Base-by-base conservation (phyloP, 495 filamentous ascomycete genomes). In the Podospora comata region DNA sequence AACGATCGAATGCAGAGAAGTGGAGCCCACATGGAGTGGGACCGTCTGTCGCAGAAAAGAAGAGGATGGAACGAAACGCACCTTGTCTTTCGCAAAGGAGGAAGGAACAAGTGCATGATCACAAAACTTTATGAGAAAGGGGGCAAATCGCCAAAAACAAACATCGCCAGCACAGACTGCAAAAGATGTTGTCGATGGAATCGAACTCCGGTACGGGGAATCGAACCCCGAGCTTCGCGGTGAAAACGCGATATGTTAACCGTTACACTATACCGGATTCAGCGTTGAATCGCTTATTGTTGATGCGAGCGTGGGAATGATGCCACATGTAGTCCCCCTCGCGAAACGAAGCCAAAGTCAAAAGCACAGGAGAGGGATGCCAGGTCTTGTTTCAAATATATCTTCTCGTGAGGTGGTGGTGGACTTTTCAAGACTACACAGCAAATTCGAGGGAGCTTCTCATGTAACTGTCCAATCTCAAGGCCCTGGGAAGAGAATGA, bases 221-320 rank as follows among this genome's bases (percentile, higher is more conserved):
- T 82, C 78, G 80, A 82, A 82, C 80, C 80, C 80, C 79, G 80
- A 78, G 80, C 80, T 77, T 78, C 79, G 77, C 80, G 80, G 79
- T 81, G 79, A 81, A 81, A 81, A 79, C 79, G 79, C 77, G 77
- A 78, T 79, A 81, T 80, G 79, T 81, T 80, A 75, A 73, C 79
- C 79, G 74, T 78, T 81, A 81, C 79, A 80, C 79, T 77, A 81
- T 80, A 80, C 67, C 79, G 79, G 79, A 80, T 71, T 5, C 23
- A 39, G 39, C 39, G 39, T 11, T 11, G 39, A 48, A 48, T 48
- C 34, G 11, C 34, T 39, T 39, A 1, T 2, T 23, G 34, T 39
- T 48, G 39, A 48, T 18, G 15, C 0, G 3, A 48, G 9, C 5
- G 2, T 48, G 0, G 13, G 7, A 48, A 13, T 48, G 2, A 13